Conservation (phyloP, 306 rosid species). For the Acacia confusa region DNA sequence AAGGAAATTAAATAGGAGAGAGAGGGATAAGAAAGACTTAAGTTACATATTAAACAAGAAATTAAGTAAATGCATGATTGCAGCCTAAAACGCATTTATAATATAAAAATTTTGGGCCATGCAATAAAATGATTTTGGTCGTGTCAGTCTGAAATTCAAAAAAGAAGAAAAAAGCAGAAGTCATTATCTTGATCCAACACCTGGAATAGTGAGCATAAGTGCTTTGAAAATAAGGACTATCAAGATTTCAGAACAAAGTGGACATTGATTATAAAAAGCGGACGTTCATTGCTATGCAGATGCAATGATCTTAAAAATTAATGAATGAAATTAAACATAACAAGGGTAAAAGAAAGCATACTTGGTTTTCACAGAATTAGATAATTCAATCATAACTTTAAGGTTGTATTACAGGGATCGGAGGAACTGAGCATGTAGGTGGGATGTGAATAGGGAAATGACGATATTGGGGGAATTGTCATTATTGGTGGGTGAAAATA, state of each 20-base stretch:
- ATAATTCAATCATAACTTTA: neutral
- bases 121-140: neutral
- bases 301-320: too few relatives aligned
- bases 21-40: neutral
- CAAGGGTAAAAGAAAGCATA: neutral
- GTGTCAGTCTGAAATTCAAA: neutral
- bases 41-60: neutral
- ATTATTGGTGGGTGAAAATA: neutral
- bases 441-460: neutral
- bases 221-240: neutral
- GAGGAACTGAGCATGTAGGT: neutral
- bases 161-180: neutral
- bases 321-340: too few relatives aligned
- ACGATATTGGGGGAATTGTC: neutral
- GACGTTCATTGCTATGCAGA: too few relatives aligned
- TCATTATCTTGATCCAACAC: neutral
- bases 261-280: too few relatives aligned
- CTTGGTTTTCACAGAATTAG: neutral
- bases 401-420: neutral
- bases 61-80: neutral
- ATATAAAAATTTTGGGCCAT: neutral
- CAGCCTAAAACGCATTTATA: neutral
- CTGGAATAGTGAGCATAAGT: neutral
- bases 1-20: neutral
- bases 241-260: neutral